phyloP scores from a whole-genome alignment of 768 basidiomycete genomes.

The Coprinopsis cinerea region DNA sequence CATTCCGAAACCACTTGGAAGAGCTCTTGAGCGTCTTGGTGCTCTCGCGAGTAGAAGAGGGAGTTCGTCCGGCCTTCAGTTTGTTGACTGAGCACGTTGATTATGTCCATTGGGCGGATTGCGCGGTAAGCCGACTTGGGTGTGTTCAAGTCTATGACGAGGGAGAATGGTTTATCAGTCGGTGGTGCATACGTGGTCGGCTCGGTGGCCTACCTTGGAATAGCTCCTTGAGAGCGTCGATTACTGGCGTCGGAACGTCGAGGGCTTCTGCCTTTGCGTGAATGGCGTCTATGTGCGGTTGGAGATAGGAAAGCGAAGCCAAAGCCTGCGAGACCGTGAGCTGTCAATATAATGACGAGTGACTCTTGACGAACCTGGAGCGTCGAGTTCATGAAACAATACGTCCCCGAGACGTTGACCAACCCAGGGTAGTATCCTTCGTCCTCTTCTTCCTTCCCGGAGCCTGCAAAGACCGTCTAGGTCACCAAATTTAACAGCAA shows the following conservation, averaged over 20 bases:
- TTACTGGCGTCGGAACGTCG: conserved; percentile 82
- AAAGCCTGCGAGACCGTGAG: conserved; percentile 56
- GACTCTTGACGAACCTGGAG: conserved; percentile 70
- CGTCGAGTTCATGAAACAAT: conserved; percentile 97
- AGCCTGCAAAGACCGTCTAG: neutral
- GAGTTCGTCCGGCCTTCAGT: conserved; percentile 49
- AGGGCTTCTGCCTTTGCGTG: conserved; percentile 70
- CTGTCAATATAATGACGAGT: neutral
- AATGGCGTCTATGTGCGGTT: conserved; percentile 72
- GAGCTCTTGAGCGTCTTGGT: conserved; percentile 98
- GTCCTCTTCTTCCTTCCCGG: conserved; percentile 10
- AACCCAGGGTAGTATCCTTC: conserved; percentile 78
- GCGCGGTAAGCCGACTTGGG: conserved; percentile 52
- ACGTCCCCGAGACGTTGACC: conserved; percentile 92
- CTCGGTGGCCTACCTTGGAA: conserved; percentile 48
- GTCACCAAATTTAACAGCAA: neutral
- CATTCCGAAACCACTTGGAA: conserved; percentile 91
- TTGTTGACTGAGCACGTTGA: conserved; percentile 57
- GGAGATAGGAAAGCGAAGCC: conserved; percentile 79
- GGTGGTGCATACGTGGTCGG: conserved; percentile 2
- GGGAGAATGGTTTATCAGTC: conserved; percentile 6
- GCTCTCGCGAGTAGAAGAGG: conserved; percentile 83
- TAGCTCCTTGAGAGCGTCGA: conserved; percentile 72
- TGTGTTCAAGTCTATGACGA: conserved; percentile 58
- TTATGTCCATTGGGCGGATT: conserved; percentile 68